Conservation (phyloP, 768 basidiomycete species). For the Lactarius akahatsu region DNA sequence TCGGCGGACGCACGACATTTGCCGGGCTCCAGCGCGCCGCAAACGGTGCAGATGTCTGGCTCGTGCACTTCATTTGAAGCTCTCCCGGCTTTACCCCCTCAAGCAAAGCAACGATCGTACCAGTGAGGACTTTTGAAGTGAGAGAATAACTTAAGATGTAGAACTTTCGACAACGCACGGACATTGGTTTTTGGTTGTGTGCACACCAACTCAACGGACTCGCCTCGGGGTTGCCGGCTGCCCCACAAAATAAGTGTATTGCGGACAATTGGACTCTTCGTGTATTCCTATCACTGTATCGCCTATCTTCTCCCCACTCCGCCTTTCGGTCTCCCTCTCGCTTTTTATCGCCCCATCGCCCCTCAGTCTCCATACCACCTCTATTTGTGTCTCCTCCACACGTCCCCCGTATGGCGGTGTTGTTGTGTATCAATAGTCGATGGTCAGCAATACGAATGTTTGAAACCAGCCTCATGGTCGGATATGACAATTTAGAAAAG, state of each 20-base stretch:
- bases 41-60: constrained; percentile 24
- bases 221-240: not conserved
- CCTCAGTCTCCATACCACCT: not conserved
- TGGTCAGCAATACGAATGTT: not conserved
- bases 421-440: not conserved
- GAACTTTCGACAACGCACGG: not conserved
- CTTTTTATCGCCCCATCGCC: not conserved
- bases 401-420: not conserved
- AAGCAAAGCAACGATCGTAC: not conserved
- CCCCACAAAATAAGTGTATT: not conserved
- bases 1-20: constrained; percentile 24
- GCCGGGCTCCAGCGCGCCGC: constrained; percentile 24
- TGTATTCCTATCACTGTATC: not conserved
- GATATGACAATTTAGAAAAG: not conserved
- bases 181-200: not conserved
- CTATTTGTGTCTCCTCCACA: not conserved
- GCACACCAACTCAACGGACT: not conserved
- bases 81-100: not conserved
- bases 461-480: not conserved
- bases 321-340: not conserved
- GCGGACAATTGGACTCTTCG: not conserved
- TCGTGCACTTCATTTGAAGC: constrained; percentile 21
- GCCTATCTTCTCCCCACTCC: not conserved
- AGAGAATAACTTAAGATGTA: constrained; percentile 1
- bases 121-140: not conserved